Conservation (phyloP, 768 basidiomycete species). For the Nevesoporus exiguus region DNA sequence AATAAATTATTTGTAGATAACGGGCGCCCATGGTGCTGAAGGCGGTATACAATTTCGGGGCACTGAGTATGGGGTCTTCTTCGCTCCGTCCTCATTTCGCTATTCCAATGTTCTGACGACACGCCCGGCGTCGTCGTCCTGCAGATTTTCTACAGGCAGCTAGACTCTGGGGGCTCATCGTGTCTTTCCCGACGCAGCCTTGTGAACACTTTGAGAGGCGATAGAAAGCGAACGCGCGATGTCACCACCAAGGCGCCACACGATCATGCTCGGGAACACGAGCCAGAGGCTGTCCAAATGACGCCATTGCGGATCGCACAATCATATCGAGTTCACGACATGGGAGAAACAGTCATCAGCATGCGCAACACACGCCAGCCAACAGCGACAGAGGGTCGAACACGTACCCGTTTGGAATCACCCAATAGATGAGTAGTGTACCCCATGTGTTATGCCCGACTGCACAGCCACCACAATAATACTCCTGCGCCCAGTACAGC, state of each 20-base stretch:
- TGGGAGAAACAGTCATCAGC: conserved; percentile 1
- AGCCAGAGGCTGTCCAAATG: conserved; percentile 62
- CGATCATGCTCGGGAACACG: conserved; percentile 61
- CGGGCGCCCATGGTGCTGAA: no score
- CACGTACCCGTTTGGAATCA: conserved; percentile 76
- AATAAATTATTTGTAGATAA: no score
- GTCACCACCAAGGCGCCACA: conserved; percentile 59
- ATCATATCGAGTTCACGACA: background rate
- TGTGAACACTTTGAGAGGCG: conserved; percentile 25
- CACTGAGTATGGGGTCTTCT: no score
- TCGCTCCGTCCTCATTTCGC: no score
- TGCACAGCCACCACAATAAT: conserved; percentile 68
- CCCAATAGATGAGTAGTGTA: conserved; percentile 58
- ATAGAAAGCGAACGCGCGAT: conserved; percentile 44
- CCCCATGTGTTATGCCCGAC: conserved; percentile 66
- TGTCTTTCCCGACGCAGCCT: conserved; percentile 32
- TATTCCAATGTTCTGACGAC: background rate
- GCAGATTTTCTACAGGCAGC: background rate
- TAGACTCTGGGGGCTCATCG: conserved; percentile 9
- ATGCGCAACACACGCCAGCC: background rate
- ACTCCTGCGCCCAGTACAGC: conserved; percentile 80
- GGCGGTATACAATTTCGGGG: no score
- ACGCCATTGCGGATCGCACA: background rate
- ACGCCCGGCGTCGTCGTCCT: background rate
- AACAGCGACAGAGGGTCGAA: background rate